Base-by-base conservation (phyloP, 352 stramenopile species). In the Chrysophaeum taylorii region DNA sequence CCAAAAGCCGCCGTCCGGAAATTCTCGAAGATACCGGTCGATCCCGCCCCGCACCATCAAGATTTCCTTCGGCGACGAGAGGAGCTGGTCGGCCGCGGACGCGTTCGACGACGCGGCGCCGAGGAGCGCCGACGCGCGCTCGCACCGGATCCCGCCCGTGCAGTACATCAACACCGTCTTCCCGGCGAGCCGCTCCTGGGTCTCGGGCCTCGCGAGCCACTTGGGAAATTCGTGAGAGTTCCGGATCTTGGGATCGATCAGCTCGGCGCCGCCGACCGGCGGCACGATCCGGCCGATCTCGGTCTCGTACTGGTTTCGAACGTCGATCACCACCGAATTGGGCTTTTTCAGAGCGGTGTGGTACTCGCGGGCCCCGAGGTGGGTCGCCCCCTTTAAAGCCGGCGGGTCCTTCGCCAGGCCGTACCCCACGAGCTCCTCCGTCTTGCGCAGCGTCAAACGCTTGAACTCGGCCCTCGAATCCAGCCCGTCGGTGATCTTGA, bases 221-320 rank as follows among this genome's bases (percentile, higher is more conserved):
- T 48, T 70, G 27, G 82, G 77, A 67, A 89, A 88, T 74, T 89
- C 81, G 9, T 83, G 88, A 42, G 69, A 81, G 45, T 91, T 89
- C 16, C 86, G 78, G 80, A 88, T 87, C 71, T 84, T 82, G 5
- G 86, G 86, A 78, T 91, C 87, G 48, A 92, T 81, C 43, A 80
- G 82, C 68, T 78, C 71, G 1, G 82, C 78, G 33, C 80, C 82
- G 0, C 57, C 66, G 36, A 72, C 64, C 60, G 87, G 83, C 54
- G 81, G 80, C 77, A 85, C 77, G 70, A 92, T 91, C 39, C 84
- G 78, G 21, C 87, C 87, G 64, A 92, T 90, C 21, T 79, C 82
- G 7, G 85, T 80, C 78, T 92, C 87, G 70, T 92, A 92, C 70
- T 87, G 80, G 78, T 92, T 92, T 1, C 87, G 76, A 25, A 92